A percentile compares a stretch with the other conserved stretches of the same genome.
These are phyloP conservation scores for Ammopiptanthus mongolicus DNA, from an alignment of 306 rosid species.

Conservation along the genomic window DNA sequence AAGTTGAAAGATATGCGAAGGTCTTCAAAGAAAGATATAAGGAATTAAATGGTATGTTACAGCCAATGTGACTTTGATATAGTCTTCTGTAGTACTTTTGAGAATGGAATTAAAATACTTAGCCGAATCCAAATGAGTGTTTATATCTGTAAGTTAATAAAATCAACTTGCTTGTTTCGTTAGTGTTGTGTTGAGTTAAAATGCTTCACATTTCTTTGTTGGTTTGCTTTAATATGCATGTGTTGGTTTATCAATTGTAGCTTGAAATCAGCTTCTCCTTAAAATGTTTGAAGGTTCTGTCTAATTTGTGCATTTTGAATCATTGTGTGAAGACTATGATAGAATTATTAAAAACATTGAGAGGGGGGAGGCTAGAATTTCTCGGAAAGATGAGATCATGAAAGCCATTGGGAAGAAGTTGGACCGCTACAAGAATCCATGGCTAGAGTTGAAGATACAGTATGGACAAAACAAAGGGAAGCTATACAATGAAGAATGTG, in stretches of 20 bases:
- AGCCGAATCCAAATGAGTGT: background rate
- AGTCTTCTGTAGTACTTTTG: slow-evolving; percentile 13
- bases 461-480: slow-evolving; percentile 99
- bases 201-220: background rate
- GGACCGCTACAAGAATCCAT: slow-evolving; percentile 98
- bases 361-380: slow-evolving; percentile 99
- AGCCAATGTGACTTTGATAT: background rate
- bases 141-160: background rate
- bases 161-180: background rate
- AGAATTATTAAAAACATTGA: slow-evolving; percentile 95
- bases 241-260: background rate
- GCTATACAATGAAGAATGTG: slow-evolving; percentile 97
- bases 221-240: background rate
- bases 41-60: slow-evolving; percentile 82
- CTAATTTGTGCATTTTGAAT: slow-evolving; percentile 9
- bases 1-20: slow-evolving; percentile 95
- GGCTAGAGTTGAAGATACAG: slow-evolving; percentile 93
- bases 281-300: background rate
- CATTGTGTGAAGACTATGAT: slow-evolving; percentile 67
- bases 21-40: slow-evolving; percentile 95
- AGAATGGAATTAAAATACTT: background rate
- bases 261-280: background rate
- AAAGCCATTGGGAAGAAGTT: slow-evolving; percentile 96
- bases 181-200: background rate
- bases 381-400: slow-evolving; percentile 97